phyloP scores from a whole-genome alignment of 2,329 filamentous ascomycete species.

The Penicillium sclerotigenum region DNA sequence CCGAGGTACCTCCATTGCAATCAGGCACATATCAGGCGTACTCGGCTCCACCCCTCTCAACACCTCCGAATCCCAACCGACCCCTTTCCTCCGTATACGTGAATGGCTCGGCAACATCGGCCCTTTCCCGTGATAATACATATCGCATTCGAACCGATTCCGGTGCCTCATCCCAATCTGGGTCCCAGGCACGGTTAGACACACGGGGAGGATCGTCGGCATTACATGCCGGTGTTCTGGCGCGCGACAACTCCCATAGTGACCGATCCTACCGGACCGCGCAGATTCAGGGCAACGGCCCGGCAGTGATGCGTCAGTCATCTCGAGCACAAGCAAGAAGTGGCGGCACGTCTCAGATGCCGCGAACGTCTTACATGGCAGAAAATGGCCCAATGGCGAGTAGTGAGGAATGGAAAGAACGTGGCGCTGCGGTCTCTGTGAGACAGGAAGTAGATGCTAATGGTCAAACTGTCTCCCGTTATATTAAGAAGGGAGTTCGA shows the following conservation, averaged over 20 bases:
- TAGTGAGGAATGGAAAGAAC: constrained; percentile 93
- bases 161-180: constrained; percentile 56
- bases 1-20: constrained; percentile 38
- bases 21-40: constrained; percentile 46
- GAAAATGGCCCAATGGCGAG: constrained; percentile 61
- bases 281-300: constrained; percentile 57
- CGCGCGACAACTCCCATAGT: constrained; percentile 66
- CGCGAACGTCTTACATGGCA: constrained; percentile 49
- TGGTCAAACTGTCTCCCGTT: constrained; percentile 74
- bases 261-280: constrained; percentile 65
- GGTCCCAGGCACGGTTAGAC: constrained; percentile 57
- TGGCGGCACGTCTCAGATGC: constrained; percentile 34
- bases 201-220: constrained; percentile 60
- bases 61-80: constrained; percentile 38
- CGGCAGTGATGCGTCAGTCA: constrained; percentile 69
- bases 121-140: constrained; percentile 42
- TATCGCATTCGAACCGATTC: constrained; percentile 59
- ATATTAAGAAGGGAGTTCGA: constrained; percentile 93
- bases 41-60: constrained; percentile 41
- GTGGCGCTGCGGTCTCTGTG: constrained; percentile 80
- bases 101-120: constrained; percentile 41
- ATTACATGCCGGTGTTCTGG: constrained; percentile 60
- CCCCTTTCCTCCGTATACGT: constrained; percentile 50
- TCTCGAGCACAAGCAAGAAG: constrained; percentile 66
- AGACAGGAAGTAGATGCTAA: constrained; percentile 80